These are phyloP conservation scores for Aspergillus pseudoviridinutans DNA, from an alignment of 2,329 filamentous ascomycete genomes.

Conservation along the genomic window DNA sequence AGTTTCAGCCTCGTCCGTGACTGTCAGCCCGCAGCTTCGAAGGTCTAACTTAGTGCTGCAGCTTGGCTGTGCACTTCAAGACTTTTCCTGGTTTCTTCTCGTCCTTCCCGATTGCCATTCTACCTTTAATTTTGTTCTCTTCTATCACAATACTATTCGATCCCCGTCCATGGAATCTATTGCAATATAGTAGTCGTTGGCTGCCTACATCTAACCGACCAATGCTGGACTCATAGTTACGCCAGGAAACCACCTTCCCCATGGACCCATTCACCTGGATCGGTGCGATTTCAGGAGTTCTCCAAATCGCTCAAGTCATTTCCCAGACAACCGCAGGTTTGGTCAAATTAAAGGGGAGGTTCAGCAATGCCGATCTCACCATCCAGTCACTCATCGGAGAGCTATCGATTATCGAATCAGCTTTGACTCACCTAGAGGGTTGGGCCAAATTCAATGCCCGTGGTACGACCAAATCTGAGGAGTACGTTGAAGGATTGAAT, in stretches of 20 bases:
- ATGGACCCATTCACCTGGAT: conserved; percentile 36
- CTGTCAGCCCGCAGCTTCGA: background rate
- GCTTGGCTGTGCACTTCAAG: background rate
- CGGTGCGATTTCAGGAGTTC: conserved; percentile 30
- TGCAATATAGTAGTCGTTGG: background rate
- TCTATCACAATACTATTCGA: background rate
- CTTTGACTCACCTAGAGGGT: conserved; percentile 34
- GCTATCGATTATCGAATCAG: conserved; percentile 33
- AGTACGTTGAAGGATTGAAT: conserved; percentile 27
- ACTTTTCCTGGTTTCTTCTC: background rate
- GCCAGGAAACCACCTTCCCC: background rate
- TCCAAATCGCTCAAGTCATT: conserved; percentile 33
- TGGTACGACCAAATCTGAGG: conserved; percentile 20
- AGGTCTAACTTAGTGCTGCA: background rate
- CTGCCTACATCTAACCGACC: background rate
- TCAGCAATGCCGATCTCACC: conserved; percentile 34
- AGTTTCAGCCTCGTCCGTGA: background rate
- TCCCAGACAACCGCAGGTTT: conserved; percentile 30
- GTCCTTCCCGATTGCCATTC: background rate
- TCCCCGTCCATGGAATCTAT: background rate
- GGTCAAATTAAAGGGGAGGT: conserved; percentile 31
- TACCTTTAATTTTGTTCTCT: background rate
- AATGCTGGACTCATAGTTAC: background rate
- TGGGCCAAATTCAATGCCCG: conserved; percentile 27
- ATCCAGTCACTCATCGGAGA: conserved; percentile 35